phyloP scores from a whole-genome alignment of 306 rosid species.

The Macrotyloma uniflorum region DNA sequence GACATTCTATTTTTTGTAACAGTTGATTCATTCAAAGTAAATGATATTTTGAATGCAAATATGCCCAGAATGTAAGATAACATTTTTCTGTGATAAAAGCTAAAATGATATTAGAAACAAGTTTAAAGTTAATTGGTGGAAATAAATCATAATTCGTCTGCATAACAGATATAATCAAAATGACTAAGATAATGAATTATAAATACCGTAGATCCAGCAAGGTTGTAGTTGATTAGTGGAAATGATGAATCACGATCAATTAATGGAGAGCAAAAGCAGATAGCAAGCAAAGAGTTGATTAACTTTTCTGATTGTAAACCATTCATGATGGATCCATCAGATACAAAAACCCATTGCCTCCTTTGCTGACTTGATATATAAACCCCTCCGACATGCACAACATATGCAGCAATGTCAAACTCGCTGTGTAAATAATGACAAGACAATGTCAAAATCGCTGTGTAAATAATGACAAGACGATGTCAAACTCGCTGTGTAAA shows the following conservation, averaged over 20 bases:
- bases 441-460: slow-evolving; percentile 34
- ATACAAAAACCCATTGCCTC: slow-evolving; percentile 89
- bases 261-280: slow-evolving; percentile 70
- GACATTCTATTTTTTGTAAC: neutral
- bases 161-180: neutral
- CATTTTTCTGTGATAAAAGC: neutral
- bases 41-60: too few relatives aligned
- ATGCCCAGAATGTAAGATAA: neutral
- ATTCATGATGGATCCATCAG: slow-evolving; percentile 68
- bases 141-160: slow-evolving; percentile 13
- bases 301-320: slow-evolving; percentile 51
- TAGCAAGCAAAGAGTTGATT: slow-evolving; percentile 70
- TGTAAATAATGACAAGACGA: too few relatives aligned
- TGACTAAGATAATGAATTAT: neutral
- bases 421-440: slow-evolving; percentile 54
- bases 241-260: slow-evolving; percentile 57
- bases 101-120: neutral
- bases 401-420: slow-evolving; percentile 74
- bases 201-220: slow-evolving; percentile 75
- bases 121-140: slow-evolving; percentile 18
- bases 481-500: slow-evolving; percentile 74
- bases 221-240: slow-evolving; percentile 68
- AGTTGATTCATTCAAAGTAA: neutral
- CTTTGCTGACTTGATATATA: slow-evolving; percentile 55
- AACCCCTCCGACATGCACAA: slow-evolving; percentile 82